These are phyloP conservation scores for Trametes pubescens DNA, from an alignment of 1,284 basidiomycete genomes.

Conservation along the genomic window DNA sequence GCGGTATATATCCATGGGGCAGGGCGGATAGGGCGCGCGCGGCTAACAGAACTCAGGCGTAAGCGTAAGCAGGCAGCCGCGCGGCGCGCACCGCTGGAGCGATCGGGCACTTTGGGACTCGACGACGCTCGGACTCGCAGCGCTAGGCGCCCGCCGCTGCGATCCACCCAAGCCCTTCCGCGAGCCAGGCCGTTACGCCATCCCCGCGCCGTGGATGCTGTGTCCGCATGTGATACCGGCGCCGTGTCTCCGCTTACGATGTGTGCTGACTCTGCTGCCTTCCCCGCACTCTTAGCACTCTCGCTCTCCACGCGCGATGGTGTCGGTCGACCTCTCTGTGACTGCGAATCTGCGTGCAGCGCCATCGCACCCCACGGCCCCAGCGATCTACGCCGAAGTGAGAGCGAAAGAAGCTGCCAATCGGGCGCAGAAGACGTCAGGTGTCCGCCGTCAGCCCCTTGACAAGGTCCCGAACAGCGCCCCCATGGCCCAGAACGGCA, in stretches of 20 bases:
- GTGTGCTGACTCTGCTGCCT: conserved; percentile 1
- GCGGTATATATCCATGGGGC: conserved; percentile 12
- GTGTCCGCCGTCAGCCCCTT: neutral
- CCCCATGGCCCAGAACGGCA: too few species aligned
- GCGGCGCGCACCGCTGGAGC: neutral
- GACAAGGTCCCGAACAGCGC: neutral
- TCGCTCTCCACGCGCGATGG: neutral
- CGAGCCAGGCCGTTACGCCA: conserved; percentile 9
- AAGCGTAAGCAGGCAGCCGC: neutral
- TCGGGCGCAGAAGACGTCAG: neutral
- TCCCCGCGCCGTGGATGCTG: neutral
- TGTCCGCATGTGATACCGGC: conserved; percentile 19
- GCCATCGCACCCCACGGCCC: neutral
- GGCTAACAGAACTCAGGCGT: neutral
- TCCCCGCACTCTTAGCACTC: conserved; percentile 1
- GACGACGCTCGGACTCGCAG: neutral
- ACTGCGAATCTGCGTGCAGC: neutral
- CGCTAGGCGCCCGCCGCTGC: too few species aligned
- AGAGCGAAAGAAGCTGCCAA: neutral
- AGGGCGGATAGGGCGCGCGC: neutral
- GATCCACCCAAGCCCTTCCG: neutral
- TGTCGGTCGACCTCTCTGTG: neutral
- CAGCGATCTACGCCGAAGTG: neutral
- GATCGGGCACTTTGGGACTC: neutral
- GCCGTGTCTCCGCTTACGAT: conserved; percentile 8